These are phyloP conservation scores for Macrophomina phaseolina DNA, from an alignment of 2,329 filamentous ascomycete species.

Conservation along the genomic window DNA sequence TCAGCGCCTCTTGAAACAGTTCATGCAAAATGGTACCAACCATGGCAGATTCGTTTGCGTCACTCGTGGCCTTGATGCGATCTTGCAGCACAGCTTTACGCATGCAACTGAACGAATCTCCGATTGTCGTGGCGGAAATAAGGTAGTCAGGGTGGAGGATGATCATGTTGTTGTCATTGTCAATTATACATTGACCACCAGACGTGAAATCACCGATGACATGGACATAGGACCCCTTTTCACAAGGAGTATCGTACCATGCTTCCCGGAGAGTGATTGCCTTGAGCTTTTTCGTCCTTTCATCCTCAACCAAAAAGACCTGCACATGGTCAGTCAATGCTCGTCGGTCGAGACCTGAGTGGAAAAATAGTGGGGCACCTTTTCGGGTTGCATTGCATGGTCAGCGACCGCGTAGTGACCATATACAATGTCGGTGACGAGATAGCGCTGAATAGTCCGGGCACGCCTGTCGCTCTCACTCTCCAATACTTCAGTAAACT, in stretches of 20 bases:
- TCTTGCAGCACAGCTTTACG: conserved; percentile 93
- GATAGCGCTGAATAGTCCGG: conserved; percentile 84
- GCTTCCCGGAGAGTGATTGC: conserved; percentile 80
- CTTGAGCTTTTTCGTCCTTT: conserved; percentile 69
- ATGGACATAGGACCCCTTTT: conserved; percentile 78
- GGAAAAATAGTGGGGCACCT: conserved; percentile 60
- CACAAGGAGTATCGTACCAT: conserved; percentile 83
- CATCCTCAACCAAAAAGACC: conserved; percentile 82
- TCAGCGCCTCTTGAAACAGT: conserved; percentile 88
- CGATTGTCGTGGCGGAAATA: conserved; percentile 91
- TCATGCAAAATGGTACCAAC: conserved; percentile 96
- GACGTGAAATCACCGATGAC: conserved; percentile 78
- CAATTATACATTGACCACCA: conserved; percentile 76
- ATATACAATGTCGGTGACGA: conserved; percentile 75
- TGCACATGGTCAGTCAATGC: conserved; percentile 48
- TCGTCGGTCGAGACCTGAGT: conserved; percentile 14
- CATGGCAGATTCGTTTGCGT: conserved; percentile 78
- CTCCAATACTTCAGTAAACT: conserved; percentile 67
- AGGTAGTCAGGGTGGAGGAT: conserved; percentile 95
- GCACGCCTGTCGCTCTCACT: conserved; percentile 65
- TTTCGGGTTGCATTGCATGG: conserved; percentile 68
- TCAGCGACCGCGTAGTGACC: conserved; percentile 68
- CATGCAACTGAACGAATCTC: conserved; percentile 93
- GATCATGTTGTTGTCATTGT: conserved; percentile 82
- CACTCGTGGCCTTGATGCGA: conserved; percentile 87